Conservation (phyloP, 208 protist genomes). For the Novymonas esmeraldas region DNA sequence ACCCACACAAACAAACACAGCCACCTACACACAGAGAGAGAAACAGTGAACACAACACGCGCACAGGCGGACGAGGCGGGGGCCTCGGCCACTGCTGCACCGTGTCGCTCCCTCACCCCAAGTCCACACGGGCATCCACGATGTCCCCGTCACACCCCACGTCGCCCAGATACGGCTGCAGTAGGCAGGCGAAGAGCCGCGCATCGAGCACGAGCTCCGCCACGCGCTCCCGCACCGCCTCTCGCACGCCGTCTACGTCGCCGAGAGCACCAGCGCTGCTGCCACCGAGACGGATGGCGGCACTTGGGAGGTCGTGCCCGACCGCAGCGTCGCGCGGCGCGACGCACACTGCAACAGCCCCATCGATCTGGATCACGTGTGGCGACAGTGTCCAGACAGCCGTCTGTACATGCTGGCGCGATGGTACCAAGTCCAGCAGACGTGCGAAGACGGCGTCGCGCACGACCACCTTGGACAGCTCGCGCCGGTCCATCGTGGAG, state of each 20-base stretch:
- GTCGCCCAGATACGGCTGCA: conserved; percentile 39
- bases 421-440: conserved; percentile 44
- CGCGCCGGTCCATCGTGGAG: conserved; percentile 51
- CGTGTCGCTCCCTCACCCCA: background rate
- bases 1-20: too few species aligned
- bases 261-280: background rate
- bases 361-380: conserved; percentile 43
- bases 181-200: conserved; percentile 28
- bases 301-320: too few species aligned
- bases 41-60: too few species aligned
- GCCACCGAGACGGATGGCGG: too few species aligned
- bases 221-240: conserved; percentile 22
- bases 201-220: conserved; percentile 32
- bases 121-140: background rate
- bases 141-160: conserved; percentile 8
- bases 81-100: too few species aligned
- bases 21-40: too few species aligned
- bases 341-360: conserved; percentile 31
- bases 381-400: conserved; percentile 37
- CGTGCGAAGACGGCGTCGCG: conserved; percentile 51
- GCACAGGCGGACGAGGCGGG: too few species aligned
- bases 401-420: conserved; percentile 36
- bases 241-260: background rate
- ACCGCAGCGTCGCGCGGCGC: background rate
- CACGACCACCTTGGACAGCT: conserved; percentile 55